phyloP scores from a whole-genome alignment of 2,329 filamentous ascomycete species.

The Septoria linicola region DNA sequence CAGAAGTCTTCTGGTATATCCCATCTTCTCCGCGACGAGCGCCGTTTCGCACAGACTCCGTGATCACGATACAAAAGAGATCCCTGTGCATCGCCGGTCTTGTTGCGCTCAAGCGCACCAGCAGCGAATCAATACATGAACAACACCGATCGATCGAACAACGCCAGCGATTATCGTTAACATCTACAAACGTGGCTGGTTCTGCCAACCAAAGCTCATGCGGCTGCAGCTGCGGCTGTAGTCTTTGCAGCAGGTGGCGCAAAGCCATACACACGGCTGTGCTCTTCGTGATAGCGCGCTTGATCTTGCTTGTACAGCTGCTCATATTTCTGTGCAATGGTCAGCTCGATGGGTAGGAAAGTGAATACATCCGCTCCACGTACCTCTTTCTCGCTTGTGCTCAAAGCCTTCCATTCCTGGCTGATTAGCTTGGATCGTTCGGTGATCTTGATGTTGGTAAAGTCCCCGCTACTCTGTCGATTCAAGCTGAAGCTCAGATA shows the following conservation, averaged over 20 bases:
- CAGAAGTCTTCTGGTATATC: too few relatives aligned
- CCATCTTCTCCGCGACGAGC: too few relatives aligned
- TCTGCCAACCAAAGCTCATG: background rate
- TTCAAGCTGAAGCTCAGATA: slow-evolving; percentile 50
- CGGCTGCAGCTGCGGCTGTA: slow-evolving; percentile 1
- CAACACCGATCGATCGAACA: too few relatives aligned
- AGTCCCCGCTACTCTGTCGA: slow-evolving; percentile 50
- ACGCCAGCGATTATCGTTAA: too few relatives aligned
- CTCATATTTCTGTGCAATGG: slow-evolving; percentile 23
- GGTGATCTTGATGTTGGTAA: slow-evolving; percentile 44
- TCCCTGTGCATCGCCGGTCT: too few relatives aligned
- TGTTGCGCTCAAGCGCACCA: too few relatives aligned
- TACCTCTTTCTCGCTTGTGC: slow-evolving; percentile 51
- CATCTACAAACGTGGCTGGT: too few relatives aligned
- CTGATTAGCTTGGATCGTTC: slow-evolving; percentile 46
- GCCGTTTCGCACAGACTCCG: too few relatives aligned
- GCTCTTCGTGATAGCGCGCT: slow-evolving; percentile 19
- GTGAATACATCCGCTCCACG: background rate
- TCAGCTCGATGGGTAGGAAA: background rate
- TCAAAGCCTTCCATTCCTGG: slow-evolving; percentile 52
- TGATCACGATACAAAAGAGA: too few relatives aligned
- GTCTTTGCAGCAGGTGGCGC: background rate
- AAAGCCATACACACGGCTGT: background rate
- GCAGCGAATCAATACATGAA: too few relatives aligned
- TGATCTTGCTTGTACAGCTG: slow-evolving; percentile 11